Conservation (phyloP, 2,329 filamentous ascomycete genomes). For the Magnaporthales sp. region DNA sequence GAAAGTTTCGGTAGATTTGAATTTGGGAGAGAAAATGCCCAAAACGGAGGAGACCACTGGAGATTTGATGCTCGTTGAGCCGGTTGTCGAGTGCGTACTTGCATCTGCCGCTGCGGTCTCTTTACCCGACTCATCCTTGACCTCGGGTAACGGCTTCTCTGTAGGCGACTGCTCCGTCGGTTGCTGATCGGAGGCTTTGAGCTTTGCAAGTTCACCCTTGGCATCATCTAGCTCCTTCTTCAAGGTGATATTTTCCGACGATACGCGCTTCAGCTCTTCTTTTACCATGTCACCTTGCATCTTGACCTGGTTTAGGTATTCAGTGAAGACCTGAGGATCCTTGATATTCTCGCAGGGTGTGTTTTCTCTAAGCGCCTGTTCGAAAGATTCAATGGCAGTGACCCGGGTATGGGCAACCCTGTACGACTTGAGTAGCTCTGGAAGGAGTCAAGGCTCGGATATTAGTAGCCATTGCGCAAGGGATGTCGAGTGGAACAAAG, state of each 20-base stretch:
- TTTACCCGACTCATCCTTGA: slow-evolving; percentile 44
- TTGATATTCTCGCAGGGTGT: slow-evolving; percentile 83
- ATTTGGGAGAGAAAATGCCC: slow-evolving; percentile 39
- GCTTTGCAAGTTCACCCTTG: slow-evolving; percentile 18
- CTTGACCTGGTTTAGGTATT: slow-evolving; percentile 83
- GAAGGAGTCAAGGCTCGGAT: background rate
- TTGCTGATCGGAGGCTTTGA: background rate
- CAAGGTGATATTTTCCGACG: slow-evolving; percentile 69
- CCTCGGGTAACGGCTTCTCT: slow-evolving; percentile 6
- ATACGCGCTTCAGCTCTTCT: slow-evolving; percentile 84
- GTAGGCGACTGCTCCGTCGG: background rate
- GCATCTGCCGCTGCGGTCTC: slow-evolving; percentile 24
- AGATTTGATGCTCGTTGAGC: slow-evolving; percentile 29
- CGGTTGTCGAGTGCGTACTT: slow-evolving; percentile 17
- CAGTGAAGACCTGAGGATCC: slow-evolving; percentile 75
- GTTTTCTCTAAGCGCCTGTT: slow-evolving; percentile 81
- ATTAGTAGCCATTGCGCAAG: slow-evolving; percentile 3
- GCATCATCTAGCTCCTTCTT: slow-evolving; percentile 69
- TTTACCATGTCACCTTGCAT: slow-evolving; percentile 86
- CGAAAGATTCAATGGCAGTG: slow-evolving; percentile 84
- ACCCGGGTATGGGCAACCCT: slow-evolving; percentile 82
- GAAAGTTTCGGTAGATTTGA: slow-evolving; percentile 25
- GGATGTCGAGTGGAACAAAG: slow-evolving; percentile 4
- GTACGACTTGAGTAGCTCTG: slow-evolving; percentile 86
- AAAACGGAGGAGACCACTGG: slow-evolving; percentile 36